Conservation (phyloP, 768 basidiomycete species). For the Glaciozyma antarctica region DNA sequence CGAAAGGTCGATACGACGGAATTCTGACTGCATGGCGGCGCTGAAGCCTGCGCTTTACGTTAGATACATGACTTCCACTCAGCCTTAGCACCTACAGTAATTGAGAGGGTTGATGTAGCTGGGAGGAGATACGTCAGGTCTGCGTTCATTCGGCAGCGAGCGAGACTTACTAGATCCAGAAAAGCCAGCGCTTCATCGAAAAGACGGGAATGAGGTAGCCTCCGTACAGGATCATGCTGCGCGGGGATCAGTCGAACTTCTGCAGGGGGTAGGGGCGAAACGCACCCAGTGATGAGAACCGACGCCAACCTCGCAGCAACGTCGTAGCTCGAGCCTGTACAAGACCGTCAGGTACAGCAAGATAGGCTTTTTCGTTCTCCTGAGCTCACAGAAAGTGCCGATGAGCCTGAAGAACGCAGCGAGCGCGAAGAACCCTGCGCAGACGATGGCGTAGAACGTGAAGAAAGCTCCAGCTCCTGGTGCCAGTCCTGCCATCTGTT, state of each 20-base stretch:
- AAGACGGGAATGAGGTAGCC: constrained; percentile 23
- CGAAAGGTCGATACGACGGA: constrained; percentile 40
- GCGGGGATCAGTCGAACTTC: too few species aligned
- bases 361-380: too few species aligned
- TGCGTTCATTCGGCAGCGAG: not conserved
- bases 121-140: too few species aligned
- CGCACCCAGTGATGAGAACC: not conserved
- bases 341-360: too few species aligned
- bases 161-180: constrained; percentile 19
- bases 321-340: not conserved
- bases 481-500: constrained; percentile 39
- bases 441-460: constrained; percentile 38
- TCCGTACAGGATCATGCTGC: too few species aligned
- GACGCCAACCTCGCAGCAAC: constrained; percentile 1
- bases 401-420: constrained; percentile 28
- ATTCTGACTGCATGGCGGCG: constrained; percentile 29
- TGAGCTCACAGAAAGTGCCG: not conserved
- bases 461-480: constrained; percentile 46
- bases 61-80: too few species aligned
- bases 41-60: not conserved
- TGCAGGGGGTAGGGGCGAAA: too few species aligned
- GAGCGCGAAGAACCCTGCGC: constrained; percentile 30
- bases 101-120: constrained; percentile 17
- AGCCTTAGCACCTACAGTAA: too few species aligned
- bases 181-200: constrained; percentile 19